Evolutionary conservation across 345 rosid genomes (phyloP), one percentile per base, ranked within the genome.

Genomic region (Populus alba): DNA sequence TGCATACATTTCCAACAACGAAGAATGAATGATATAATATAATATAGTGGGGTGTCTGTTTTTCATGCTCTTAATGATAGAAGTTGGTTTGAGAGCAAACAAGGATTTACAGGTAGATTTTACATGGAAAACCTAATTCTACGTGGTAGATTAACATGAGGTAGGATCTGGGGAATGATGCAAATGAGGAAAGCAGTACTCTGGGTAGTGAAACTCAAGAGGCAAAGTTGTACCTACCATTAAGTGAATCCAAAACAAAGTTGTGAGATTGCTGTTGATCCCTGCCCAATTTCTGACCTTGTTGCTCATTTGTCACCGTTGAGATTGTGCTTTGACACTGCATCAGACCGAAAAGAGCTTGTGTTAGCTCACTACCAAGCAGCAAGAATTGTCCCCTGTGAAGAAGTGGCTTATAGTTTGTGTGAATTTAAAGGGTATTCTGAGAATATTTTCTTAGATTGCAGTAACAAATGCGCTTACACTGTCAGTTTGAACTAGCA

Each of bases 391-490:
- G 2, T 23, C 75, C 12, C 6, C 10, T 25, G 38, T 20, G 3
- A 75, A 45, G 38, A 51, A 59, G 45, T 82, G 61, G 29, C 59
- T 33, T 66, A 68, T 33, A 22, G 3, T 22, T 77, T 37, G 75
- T 59, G 9, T 4, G 29, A 31, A 47, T 61, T 47, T 62, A 25
- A 53, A 15, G 15, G 16, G 7, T 63, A 35, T 31, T 57, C 68
- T 16, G 6, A 29, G 22, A 43, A 51, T 68, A 80, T 18, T 67
- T 35, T 55, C 65, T 47, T 61, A 35, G 70, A 70, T 47, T 59
- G 76, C 41, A 51, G 81, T 9, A 61, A 70, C 45, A 59, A 33
- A 38, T 71, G 74, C 62, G 66, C 91, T 90, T 89, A 94, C 98
- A 33, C 74, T 80, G 66, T 81, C 87, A 59, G 67, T 68, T 41